Evolutionary conservation across 805 yeast genomes (phyloP).

Genomic region (Wickerhamia fluorescens): DNA sequence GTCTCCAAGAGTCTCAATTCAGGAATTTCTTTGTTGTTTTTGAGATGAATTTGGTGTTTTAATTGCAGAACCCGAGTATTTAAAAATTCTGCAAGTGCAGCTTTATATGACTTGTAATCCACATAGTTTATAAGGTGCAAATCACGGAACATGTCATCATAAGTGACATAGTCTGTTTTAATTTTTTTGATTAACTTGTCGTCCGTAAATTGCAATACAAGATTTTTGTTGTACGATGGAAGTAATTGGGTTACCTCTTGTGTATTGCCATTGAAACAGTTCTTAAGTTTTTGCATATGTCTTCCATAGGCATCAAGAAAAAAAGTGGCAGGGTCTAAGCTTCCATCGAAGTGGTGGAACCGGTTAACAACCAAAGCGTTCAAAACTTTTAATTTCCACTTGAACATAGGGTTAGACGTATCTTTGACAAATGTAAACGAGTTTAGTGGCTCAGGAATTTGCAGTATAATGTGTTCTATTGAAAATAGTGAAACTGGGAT

Average conservation of each 20-base stretch:
- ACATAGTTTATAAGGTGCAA: too few species aligned
- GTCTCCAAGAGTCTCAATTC: slow-evolving; percentile 19
- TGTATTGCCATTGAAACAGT: slow-evolving; percentile 19
- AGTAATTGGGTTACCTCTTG: slow-evolving; percentile 12
- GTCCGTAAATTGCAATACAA: slow-evolving; percentile 13
- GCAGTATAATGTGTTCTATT: slow-evolving; percentile 21
- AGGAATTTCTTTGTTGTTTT: slow-evolving; percentile 13
- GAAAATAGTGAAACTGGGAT: slow-evolving; percentile 31
- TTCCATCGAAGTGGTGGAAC: slow-evolving; percentile 12
- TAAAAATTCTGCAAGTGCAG: slow-evolving; percentile 21
- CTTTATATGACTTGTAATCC: slow-evolving; percentile 22
- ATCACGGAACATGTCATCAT: too few species aligned
- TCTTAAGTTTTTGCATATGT: slow-evolving; percentile 15
- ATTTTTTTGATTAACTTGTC: slow-evolving; percentile 19
- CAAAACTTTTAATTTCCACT: slow-evolving; percentile 27
- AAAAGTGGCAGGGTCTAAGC: slow-evolving; percentile 9
- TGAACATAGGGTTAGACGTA: slow-evolving; percentile 12
- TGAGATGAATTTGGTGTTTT: slow-evolving; percentile 9
- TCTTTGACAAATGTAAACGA: slow-evolving; percentile 10
- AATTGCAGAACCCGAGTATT: slow-evolving; percentile 15
- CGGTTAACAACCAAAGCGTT: slow-evolving; percentile 25
- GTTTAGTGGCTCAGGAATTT: slow-evolving; percentile 15
- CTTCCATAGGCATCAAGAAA: slow-evolving; percentile 21
- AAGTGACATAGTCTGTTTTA: slow-evolving; percentile 8
- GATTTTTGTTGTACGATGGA: slow-evolving; percentile 13